A percentile compares a stretch with the other conserved stretches of the same genome.
phyloP scores from a whole-genome alignment of 306 rosid species.

The Begonia fuchsioides region DNA sequence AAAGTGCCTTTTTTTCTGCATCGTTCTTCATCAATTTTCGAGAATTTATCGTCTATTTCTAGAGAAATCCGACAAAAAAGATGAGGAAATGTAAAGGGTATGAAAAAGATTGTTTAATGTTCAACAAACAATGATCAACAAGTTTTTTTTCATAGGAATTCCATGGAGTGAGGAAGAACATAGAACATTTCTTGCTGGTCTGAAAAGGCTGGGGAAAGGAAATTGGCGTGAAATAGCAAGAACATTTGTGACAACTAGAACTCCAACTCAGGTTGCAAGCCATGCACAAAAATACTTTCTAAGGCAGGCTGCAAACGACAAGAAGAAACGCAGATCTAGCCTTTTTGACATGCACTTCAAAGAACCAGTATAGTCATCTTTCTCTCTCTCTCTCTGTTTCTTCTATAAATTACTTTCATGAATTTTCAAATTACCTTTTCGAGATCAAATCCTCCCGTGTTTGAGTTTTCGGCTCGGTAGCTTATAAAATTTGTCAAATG shows the following conservation, averaged over 20 bases:
- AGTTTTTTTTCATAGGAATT: conserved; percentile 14
- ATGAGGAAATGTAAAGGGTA: too few species aligned
- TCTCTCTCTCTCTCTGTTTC: neutral
- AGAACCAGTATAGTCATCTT: neutral
- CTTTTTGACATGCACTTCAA: conserved; percentile 31
- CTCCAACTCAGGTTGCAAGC: conserved; percentile 55
- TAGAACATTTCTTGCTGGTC: conserved; percentile 28
- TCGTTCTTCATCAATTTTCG: too few species aligned
- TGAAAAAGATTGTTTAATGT: too few species aligned
- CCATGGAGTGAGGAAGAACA: conserved; percentile 55
- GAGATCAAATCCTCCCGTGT: too few species aligned
- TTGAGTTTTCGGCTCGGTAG: too few species aligned
- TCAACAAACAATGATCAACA: too few species aligned
- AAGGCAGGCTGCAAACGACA: conserved; percentile 19
- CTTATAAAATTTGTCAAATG: too few species aligned
- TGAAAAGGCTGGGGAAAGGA: conserved; percentile 40
- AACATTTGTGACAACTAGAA: conserved; percentile 31
- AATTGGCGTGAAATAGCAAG: conserved; percentile 56
- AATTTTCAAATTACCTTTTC: too few species aligned
- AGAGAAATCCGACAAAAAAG: too few species aligned
- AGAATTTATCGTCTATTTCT: too few species aligned
- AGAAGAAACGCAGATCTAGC: conserved; percentile 37
- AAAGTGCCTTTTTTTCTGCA: too few species aligned
- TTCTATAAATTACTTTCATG: too few species aligned
- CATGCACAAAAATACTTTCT: conserved; percentile 61